phyloP scores from a whole-genome alignment of 2,329 filamentous ascomycete species.

The Dendrostoma leiphaemia region DNA sequence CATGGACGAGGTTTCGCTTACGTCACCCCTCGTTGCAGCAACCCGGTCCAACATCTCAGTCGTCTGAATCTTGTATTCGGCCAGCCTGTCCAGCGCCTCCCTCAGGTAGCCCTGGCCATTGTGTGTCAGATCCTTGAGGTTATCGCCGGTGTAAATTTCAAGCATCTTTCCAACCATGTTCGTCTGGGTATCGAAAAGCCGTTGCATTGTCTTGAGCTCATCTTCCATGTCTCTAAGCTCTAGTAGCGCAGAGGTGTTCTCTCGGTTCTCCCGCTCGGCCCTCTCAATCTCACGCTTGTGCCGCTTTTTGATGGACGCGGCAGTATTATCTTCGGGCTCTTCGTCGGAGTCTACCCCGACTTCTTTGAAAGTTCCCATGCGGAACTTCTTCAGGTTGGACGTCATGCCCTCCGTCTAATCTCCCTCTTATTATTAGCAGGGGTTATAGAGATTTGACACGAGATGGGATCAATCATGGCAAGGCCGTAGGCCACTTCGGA shows the following conservation, averaged over 20 bases:
- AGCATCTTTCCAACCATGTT: constrained; percentile 48
- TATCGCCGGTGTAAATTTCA: constrained; percentile 38
- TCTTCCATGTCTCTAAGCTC: constrained; percentile 65
- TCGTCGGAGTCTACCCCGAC: constrained; percentile 33
- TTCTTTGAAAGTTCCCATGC: constrained; percentile 53
- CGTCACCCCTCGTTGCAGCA: constrained; percentile 55
- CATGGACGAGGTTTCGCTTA: constrained; percentile 28
- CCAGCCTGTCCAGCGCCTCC: constrained; percentile 50
- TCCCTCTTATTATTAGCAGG: neutral
- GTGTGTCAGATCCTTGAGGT: constrained; percentile 38
- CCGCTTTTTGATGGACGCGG: constrained; percentile 41
- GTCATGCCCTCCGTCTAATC: constrained; percentile 61
- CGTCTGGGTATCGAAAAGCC: constrained; percentile 57
- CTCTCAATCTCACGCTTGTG: constrained; percentile 37
- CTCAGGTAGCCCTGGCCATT: constrained; percentile 51
- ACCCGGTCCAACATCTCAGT: constrained; percentile 59
- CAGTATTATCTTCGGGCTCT: constrained; percentile 33
- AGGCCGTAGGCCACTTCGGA: constrained; percentile 9
- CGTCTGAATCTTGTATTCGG: constrained; percentile 53
- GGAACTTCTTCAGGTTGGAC: constrained; percentile 59
- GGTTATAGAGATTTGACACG: too few relatives aligned
- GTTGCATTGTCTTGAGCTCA: constrained; percentile 55
- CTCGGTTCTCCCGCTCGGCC: constrained; percentile 57
- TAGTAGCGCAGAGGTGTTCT: constrained; percentile 60
- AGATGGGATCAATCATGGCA: too few relatives aligned